Conservation (phyloP, 2,329 filamentous ascomycete species). For the Geoglossum cookeanum region DNA sequence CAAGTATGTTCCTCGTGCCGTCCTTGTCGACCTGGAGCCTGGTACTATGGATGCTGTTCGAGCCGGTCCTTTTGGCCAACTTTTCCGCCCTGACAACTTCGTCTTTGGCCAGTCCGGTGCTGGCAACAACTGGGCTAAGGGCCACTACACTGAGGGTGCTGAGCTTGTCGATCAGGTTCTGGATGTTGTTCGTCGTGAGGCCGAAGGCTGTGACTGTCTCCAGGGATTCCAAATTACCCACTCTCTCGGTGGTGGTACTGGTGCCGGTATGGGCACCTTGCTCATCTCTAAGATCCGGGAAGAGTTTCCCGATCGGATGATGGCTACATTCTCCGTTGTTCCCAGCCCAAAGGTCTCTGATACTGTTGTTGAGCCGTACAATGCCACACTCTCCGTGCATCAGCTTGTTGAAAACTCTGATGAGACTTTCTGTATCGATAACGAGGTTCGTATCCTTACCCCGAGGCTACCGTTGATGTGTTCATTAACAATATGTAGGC, state of each 20-base stretch:
- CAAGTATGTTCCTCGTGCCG: constrained; percentile 98
- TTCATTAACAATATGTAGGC: constrained; percentile 30
- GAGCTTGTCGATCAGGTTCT: constrained; percentile 97
- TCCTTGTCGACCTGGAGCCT: constrained; percentile 97
- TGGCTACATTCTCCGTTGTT: constrained; percentile 98
- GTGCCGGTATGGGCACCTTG: constrained; percentile 99
- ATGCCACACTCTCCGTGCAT: constrained; percentile 95
- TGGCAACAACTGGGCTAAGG: constrained; percentile 99
- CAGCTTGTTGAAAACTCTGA: constrained; percentile 99
- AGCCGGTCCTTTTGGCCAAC: constrained; percentile 91
- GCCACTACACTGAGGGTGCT: constrained; percentile 99
- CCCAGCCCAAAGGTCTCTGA: constrained; percentile 99
- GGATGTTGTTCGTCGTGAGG: constrained; percentile 95
- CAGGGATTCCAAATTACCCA: constrained; percentile 99
- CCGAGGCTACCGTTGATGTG: neutral
- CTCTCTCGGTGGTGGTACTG: constrained; percentile 98
- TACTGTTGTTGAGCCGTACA: constrained; percentile 99
- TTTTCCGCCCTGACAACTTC: constrained; percentile 99
- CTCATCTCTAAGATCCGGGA: constrained; percentile 99
- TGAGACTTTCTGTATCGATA: constrained; percentile 99
- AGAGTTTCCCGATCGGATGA: constrained; percentile 99
- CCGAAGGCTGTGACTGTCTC: constrained; percentile 96
- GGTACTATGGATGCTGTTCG: constrained; percentile 99
- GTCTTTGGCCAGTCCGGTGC: constrained; percentile 98
- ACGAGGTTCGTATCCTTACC: constrained; percentile 43